phyloP scores from a whole-genome alignment of 305 asterid species.

The Rubia balearica region DNA sequence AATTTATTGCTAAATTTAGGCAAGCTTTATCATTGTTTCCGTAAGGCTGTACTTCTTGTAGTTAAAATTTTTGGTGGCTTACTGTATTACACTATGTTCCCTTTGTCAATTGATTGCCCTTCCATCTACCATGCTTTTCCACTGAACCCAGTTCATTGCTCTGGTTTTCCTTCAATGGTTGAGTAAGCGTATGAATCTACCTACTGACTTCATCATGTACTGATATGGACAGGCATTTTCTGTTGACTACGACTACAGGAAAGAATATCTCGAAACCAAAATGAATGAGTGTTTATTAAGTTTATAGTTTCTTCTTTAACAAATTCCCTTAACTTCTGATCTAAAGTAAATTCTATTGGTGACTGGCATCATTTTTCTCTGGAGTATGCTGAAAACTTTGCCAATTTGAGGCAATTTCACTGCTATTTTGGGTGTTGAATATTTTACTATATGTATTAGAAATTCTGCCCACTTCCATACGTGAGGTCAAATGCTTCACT shows the following conservation, averaged over 20 bases:
- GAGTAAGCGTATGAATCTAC: neutral
- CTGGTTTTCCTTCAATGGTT: neutral
- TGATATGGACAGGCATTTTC: neutral
- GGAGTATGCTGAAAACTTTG: neutral
- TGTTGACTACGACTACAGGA: neutral
- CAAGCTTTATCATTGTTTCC: neutral
- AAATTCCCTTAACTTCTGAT: neutral
- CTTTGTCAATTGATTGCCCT: neutral
- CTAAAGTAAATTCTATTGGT: neutral
- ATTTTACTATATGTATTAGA: neutral
- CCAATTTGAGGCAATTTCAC: neutral
- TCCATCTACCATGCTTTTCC: neutral
- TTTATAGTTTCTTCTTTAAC: conserved; percentile 3
- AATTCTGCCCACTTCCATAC: neutral
- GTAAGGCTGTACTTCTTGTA: neutral
- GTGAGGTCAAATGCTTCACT: neutral
- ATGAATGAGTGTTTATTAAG: neutral
- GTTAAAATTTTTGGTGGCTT: neutral
- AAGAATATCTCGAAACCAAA: neutral
- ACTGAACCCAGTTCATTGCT: neutral
- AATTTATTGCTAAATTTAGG: neutral
- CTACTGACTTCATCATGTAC: neutral
- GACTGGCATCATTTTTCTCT: neutral
- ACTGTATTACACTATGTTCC: neutral
- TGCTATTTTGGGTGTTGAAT: neutral